These are phyloP conservation scores for Cordyceps pruinosa DNA, from an alignment of 2,329 filamentous ascomycete genomes.

Conservation along the genomic window DNA sequence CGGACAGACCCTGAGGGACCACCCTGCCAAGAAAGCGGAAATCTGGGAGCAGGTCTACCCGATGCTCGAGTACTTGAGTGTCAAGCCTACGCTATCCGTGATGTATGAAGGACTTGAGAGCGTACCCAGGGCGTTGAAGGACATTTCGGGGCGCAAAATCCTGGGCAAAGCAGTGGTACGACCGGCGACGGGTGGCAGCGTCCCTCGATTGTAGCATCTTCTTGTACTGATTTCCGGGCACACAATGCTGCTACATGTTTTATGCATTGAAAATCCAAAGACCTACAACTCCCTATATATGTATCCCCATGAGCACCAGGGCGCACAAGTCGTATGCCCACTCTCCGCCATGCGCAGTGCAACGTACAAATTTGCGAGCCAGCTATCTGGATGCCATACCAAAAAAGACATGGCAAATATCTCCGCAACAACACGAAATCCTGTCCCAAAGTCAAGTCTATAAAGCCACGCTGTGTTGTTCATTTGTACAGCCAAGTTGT, in stretches of 20 bases:
- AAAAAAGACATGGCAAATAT: constrained; percentile 6
- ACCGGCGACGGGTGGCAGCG: constrained; percentile 20
- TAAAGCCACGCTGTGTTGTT: neutral
- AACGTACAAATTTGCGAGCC: neutral
- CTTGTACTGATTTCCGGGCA: neutral
- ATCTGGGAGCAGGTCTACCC: constrained; percentile 46
- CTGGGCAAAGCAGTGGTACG: constrained; percentile 52
- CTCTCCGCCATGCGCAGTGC: neutral
- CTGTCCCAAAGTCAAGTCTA: neutral
- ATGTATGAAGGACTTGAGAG: constrained; percentile 44
- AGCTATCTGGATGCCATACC: neutral
- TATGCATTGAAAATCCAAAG: constrained; percentile 4
- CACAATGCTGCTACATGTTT: neutral
- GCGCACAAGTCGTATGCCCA: neutral
- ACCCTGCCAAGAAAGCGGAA: constrained; percentile 38
- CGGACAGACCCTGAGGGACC: constrained; percentile 46
- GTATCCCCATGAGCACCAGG: constrained; percentile 1
- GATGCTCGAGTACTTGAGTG: constrained; percentile 37
- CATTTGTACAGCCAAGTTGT: neutral
- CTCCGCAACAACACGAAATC: neutral
- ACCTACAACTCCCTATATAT: constrained; percentile 11
- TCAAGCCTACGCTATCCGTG: constrained; percentile 45
- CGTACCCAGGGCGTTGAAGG: constrained; percentile 42
- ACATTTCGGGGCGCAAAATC: constrained; percentile 41
- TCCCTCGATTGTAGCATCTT: neutral